A percentile compares a stretch with the other conserved stretches of the same genome.
Conservation (phyloP, 352 stramenopile species). For the Globisporangium iwayamae region DNA sequence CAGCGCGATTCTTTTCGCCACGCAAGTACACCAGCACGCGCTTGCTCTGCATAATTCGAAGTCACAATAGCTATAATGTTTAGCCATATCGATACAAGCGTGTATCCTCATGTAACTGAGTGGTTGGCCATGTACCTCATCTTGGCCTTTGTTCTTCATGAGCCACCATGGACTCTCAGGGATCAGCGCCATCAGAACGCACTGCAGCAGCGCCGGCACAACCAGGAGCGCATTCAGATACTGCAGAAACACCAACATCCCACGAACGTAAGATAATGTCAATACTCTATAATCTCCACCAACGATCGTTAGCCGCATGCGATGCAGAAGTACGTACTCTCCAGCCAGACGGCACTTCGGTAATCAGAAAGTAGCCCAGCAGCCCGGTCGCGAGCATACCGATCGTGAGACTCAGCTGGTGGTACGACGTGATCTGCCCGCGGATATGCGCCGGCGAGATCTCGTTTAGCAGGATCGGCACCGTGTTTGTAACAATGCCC, state of each 20-base stretch:
- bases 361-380: slow-evolving; percentile 74
- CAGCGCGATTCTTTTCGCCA: slow-evolving; percentile 22
- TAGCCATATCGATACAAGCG: neutral
- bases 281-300: neutral
- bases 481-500: slow-evolving; percentile 78
- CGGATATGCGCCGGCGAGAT: slow-evolving; percentile 60
- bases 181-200: slow-evolving; percentile 51
- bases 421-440: slow-evolving; percentile 82
- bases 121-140: slow-evolving; percentile 18
- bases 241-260: slow-evolving; percentile 10
- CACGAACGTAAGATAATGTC: neutral
- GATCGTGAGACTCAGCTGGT: slow-evolving; percentile 87
- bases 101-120: neutral
- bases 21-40: slow-evolving; percentile 41
- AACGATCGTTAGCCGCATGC: neutral
- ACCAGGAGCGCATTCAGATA: slow-evolving; percentile 76
- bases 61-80: neutral
- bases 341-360: slow-evolving; percentile 81
- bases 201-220: slow-evolving; percentile 58
- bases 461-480: slow-evolving; percentile 81
- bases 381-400: slow-evolving; percentile 79
- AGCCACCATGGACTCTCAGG: slow-evolving; percentile 90
- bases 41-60: slow-evolving; percentile 17
- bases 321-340: slow-evolving; percentile 29
- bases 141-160: slow-evolving; percentile 64